Evolutionary conservation across 1,139 yeast species (phyloP).

Genomic region (Pichia norvegensis): DNA sequence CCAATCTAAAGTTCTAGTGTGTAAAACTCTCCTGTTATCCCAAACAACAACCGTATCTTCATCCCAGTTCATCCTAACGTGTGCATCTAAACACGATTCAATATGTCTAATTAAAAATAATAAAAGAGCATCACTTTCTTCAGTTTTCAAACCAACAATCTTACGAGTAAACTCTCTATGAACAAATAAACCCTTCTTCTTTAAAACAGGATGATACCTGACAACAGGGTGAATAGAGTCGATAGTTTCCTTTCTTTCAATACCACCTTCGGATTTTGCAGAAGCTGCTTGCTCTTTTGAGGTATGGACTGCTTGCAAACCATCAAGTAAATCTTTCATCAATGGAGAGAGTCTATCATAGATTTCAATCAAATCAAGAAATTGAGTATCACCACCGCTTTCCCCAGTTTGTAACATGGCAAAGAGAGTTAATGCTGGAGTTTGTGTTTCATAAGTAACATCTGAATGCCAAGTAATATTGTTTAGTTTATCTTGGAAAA

Average conservation of each 20-base stretch:
- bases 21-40: constrained; percentile 62
- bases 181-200: constrained; percentile 50
- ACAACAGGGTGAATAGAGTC: constrained; percentile 57
- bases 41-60: constrained; percentile 57
- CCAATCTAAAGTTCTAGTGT: constrained; percentile 60
- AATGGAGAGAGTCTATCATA: constrained; percentile 59
- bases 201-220: constrained; percentile 62
- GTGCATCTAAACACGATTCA: constrained; percentile 43
- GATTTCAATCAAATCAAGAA: constrained; percentile 55
- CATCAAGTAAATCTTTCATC: constrained; percentile 46
- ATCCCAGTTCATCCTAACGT: constrained; percentile 51
- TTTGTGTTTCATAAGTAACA: constrained; percentile 60
- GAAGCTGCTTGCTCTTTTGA: constrained; percentile 59
- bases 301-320: constrained; percentile 57
- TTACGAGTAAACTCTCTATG: constrained; percentile 55
- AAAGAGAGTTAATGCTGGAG: constrained; percentile 61
- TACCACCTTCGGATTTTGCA: constrained; percentile 45
- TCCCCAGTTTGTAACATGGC: constrained; percentile 45
- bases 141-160: constrained; percentile 56
- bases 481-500: constrained; percentile 31
- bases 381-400: constrained; percentile 71
- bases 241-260: constrained; percentile 57
- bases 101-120: constrained; percentile 45
- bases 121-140: constrained; percentile 52
- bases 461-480: constrained; percentile 55